phyloP scores from a whole-genome alignment of 306 rosid genomes.

The Medicago lupulina region DNA sequence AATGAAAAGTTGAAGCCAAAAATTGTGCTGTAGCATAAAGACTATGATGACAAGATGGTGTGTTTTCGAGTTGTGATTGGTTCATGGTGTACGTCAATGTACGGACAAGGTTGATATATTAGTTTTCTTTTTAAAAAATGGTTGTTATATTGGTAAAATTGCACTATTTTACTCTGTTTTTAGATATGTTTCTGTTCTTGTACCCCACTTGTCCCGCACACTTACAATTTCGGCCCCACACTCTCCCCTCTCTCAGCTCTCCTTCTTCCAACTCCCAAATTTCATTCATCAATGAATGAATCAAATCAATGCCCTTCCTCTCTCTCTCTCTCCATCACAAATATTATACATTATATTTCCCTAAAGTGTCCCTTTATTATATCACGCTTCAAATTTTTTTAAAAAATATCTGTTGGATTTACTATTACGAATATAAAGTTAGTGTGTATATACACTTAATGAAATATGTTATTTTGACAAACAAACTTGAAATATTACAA shows the following conservation, averaged over 20 bases:
- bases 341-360: too few species aligned
- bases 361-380: too few species aligned
- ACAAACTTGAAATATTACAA: too few species aligned
- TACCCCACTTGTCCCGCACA: conserved; percentile 21
- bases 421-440: too few species aligned
- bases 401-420: too few species aligned
- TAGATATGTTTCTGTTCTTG: neutral
- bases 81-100: conserved; percentile 11
- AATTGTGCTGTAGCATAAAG: conserved; percentile 6
- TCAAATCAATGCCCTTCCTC: neutral
- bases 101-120: conserved; percentile 38
- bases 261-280: neutral
- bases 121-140: neutral
- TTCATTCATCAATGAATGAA: neutral
- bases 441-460: too few species aligned
- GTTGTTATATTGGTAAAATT: conserved; percentile 21
- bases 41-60: conserved; percentile 22
- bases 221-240: neutral
- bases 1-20: neutral
- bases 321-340: neutral
- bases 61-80: conserved; percentile 41
- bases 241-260: neutral
- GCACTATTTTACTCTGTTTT: conserved; percentile 28
- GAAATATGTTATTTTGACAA: too few species aligned
- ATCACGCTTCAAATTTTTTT: too few species aligned